These are phyloP conservation scores for Saturnispora bothae DNA, from an alignment of 805 yeast genomes.

Conservation along the genomic window DNA sequence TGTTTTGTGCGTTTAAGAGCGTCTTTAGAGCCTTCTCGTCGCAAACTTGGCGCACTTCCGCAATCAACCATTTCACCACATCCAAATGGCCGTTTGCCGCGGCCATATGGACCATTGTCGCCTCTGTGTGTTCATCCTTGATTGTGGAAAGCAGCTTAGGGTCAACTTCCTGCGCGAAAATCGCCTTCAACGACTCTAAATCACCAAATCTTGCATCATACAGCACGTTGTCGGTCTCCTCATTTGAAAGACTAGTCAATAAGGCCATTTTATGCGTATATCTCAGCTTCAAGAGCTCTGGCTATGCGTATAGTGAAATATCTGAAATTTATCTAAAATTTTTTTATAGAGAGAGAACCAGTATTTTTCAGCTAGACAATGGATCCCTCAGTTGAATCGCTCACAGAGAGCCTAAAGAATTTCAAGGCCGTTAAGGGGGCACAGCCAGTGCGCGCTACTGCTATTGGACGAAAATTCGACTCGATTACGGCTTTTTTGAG, in stretches of 20 bases:
- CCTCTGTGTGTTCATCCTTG: conserved; percentile 51
- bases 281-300: neutral
- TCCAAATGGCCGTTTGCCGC: conserved; percentile 87
- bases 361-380: too few species aligned
- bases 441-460: conserved; percentile 22
- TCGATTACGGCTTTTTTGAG: conserved; percentile 14
- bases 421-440: conserved; percentile 17
- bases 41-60: conserved; percentile 16
- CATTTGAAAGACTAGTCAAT: conserved; percentile 38
- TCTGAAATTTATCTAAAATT: neutral
- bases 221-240: conserved; percentile 73
- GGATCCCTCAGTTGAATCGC: too few species aligned
- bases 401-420: too few species aligned
- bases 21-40: conserved; percentile 30
- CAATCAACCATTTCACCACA: conserved; percentile 48
- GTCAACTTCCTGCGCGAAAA: conserved; percentile 47
- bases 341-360: too few species aligned
- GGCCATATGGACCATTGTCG: conserved; percentile 89
- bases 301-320: neutral
- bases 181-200: conserved; percentile 57
- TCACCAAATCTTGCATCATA: conserved; percentile 87
- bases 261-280: conserved; percentile 23
- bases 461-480: conserved; percentile 26
- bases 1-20: conserved; percentile 47
- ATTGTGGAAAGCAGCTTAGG: conserved; percentile 34